These are phyloP conservation scores for Gnaphalium uliginosum DNA, from an alignment of 129 eudicot genomes.

Conservation along the genomic window DNA sequence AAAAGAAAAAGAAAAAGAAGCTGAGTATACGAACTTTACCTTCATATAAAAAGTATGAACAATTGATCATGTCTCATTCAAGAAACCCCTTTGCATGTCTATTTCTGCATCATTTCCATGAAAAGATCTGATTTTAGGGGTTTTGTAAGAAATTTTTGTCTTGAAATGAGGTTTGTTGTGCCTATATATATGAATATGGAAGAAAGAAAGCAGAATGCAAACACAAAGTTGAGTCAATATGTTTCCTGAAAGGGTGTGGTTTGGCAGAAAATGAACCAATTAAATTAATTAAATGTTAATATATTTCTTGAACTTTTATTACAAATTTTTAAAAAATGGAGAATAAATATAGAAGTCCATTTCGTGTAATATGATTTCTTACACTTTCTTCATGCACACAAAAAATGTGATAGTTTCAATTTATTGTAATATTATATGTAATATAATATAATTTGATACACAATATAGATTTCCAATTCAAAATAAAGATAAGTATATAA, in stretches of 20 bases:
- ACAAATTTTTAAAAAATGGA: too few relatives aligned
- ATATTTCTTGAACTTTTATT: constrained; percentile 2
- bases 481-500: too few relatives aligned
- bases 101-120: constrained; percentile 20
- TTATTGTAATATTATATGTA: too few relatives aligned
- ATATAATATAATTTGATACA: too few relatives aligned
- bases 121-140: not conserved
- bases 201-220: constrained; percentile 18
- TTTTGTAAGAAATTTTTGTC: not conserved
- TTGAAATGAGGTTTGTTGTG: constrained; percentile 22
- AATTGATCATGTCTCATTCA: constrained; percentile 9
- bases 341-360: not conserved
- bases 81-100: constrained; percentile 23
- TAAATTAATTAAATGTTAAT: constrained; percentile 18
- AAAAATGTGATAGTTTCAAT: not conserved
- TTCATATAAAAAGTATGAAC: constrained; percentile 19
- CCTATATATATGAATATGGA: constrained; percentile 8
- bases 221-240: constrained; percentile 30
- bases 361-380: constrained; percentile 19
- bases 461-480: too few relatives aligned
- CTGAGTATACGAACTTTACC: constrained; percentile 34
- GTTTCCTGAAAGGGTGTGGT: constrained; percentile 29
- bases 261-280: not conserved
- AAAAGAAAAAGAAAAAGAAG: not conserved
- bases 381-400: constrained; percentile 2